phyloP scores from a whole-genome alignment of 2,329 filamentous ascomycete species.

The Cordyceps pruinosa region DNA sequence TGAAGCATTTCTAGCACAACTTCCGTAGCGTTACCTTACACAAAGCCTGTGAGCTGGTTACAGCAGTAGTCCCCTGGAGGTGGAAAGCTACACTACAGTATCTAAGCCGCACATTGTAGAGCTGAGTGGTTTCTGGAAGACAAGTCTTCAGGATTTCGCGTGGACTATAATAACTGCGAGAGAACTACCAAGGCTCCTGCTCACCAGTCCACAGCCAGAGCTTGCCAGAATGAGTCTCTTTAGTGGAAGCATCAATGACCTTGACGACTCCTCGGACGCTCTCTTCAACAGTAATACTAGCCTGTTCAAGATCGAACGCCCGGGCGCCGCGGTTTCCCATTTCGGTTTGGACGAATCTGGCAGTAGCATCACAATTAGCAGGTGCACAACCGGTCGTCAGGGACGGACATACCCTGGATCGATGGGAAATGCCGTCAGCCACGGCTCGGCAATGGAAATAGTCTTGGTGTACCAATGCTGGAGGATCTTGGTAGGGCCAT shows the following conservation, averaged over 20 bases:
- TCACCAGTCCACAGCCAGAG: neutral
- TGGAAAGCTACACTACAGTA: too few species aligned
- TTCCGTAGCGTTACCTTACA: too few species aligned
- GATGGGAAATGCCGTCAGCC: slow-evolving; percentile 25
- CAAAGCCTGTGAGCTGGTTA: too few species aligned
- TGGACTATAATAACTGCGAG: neutral
- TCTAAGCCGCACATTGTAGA: too few species aligned
- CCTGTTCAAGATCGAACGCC: slow-evolving; percentile 23
- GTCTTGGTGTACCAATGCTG: slow-evolving; percentile 24
- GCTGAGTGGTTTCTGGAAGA: too few species aligned
- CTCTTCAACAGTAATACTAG: slow-evolving; percentile 27
- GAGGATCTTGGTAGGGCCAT: slow-evolving; percentile 36
- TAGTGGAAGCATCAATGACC: slow-evolving; percentile 2
- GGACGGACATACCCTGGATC: slow-evolving; percentile 19
- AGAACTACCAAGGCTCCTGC: neutral
- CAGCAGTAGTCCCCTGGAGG: too few species aligned
- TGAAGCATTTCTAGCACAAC: too few species aligned
- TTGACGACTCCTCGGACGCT: neutral
- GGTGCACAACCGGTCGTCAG: too few species aligned
- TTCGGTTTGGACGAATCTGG: slow-evolving; percentile 33
- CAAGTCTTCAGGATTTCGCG: neutral
- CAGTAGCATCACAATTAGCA: neutral
- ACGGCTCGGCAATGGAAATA: slow-evolving; percentile 25
- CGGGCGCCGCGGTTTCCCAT: slow-evolving; percentile 32
- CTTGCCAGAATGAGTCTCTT: slow-evolving; percentile 3